phyloP scores from a whole-genome alignment of 257 asterid species.

The Salvia hispanica region DNA sequence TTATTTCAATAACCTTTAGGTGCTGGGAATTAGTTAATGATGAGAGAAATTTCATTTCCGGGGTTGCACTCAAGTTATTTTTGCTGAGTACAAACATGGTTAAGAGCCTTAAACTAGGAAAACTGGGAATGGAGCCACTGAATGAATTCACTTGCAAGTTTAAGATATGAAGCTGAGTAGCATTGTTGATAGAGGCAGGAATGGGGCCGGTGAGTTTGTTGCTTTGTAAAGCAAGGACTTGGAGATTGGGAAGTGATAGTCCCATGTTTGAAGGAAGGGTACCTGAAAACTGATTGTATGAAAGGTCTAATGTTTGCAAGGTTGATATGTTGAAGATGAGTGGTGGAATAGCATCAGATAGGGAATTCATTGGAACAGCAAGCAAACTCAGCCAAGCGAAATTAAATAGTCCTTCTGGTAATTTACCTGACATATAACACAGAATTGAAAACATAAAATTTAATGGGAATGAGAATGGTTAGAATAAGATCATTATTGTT shows the following conservation, averaged over 20 bases:
- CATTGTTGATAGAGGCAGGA: conserved; percentile 13
- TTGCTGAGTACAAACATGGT: not conserved
- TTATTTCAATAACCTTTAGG: conserved; percentile 12
- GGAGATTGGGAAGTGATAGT: conserved; percentile 29
- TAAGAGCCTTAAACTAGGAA: conserved; percentile 34
- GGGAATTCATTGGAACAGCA: no score
- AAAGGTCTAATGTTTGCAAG: not conserved
- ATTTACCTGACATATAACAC: no score
- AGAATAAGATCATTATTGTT: no score
- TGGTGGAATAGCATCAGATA: no score
- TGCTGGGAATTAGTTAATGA: conserved; percentile 29
- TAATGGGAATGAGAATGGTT: no score
- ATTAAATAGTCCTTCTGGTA: no score
- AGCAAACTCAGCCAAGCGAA: no score
- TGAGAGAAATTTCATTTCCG: not conserved
- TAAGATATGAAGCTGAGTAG: conserved; percentile 9
- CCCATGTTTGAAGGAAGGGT: conserved; percentile 8
- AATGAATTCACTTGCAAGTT: not conserved
- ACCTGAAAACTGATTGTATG: not conserved
- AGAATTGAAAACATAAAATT: no score
- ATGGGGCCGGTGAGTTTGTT: conserved; percentile 30
- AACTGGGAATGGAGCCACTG: conserved; percentile 28
- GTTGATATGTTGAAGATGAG: conserved; percentile 26
- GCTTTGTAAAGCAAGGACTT: not conserved
- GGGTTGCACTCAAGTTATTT: conserved; percentile 37